Evolutionary conservation across 345 rosid species (phyloP).

Genomic region (Carallia brachiata): DNA sequence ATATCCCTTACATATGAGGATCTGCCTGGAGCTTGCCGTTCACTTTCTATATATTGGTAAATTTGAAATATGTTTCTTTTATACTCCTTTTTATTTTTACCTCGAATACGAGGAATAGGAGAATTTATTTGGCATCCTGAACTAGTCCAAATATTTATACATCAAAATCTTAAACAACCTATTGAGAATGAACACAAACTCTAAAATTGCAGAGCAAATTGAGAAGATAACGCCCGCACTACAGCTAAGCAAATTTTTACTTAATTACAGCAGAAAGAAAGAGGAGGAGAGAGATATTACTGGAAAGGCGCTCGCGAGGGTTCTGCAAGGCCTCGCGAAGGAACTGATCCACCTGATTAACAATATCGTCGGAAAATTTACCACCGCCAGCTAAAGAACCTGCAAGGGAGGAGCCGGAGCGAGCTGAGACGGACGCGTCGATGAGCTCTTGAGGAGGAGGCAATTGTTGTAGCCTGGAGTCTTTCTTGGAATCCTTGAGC

Average conservation of each 20-base stretch:
- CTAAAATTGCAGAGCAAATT: too few relatives aligned
- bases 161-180: too few relatives aligned
- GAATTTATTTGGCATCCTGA: too few relatives aligned
- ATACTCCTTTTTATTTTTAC: too few relatives aligned
- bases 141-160: too few relatives aligned
- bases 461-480: slow-evolving; percentile 15
- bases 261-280: background rate
- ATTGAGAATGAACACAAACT: too few relatives aligned
- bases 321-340: slow-evolving; percentile 74
- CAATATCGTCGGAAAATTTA: slow-evolving; percentile 36
- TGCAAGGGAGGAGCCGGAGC: slow-evolving; percentile 4
- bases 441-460: background rate
- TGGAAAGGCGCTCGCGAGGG: slow-evolving; percentile 76
- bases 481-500: slow-evolving; percentile 34
- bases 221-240: background rate
- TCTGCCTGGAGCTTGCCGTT: too few relatives aligned
- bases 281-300: slow-evolving; percentile 28
- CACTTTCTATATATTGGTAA: too few relatives aligned
- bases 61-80: too few relatives aligned
- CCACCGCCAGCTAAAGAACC: slow-evolving; percentile 15
- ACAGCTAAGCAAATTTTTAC: background rate
- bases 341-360: slow-evolving; percentile 68
- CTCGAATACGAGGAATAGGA: too few relatives aligned
- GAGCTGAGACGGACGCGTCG: background rate
- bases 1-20: too few relatives aligned